A percentile compares a stretch with the other conserved stretches of the same genome.
phyloP scores from a whole-genome alignment of 116 monocot species.

The Papilionanthe hybrid region DNA sequence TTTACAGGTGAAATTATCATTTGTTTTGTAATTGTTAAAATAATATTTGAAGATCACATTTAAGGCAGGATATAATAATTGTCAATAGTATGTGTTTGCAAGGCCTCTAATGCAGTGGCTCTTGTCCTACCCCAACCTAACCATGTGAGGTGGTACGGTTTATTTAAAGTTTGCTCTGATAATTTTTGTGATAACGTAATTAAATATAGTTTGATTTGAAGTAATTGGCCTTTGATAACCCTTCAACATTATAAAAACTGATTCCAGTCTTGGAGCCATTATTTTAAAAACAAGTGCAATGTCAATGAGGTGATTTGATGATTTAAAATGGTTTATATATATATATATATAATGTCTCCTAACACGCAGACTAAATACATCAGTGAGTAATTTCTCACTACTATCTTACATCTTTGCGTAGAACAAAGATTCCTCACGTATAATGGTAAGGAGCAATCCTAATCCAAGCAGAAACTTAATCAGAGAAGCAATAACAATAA shows the following conservation, averaged over 20 bases:
- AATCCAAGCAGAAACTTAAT: no score
- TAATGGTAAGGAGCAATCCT: no score
- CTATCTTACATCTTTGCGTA: no score
- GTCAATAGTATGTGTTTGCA: background rate
- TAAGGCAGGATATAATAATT: background rate
- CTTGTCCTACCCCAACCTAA: background rate
- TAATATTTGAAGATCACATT: background rate
- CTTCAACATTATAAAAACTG: background rate
- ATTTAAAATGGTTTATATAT: background rate
- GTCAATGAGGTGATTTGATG: background rate
- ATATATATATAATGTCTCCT: no score
- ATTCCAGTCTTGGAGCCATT: background rate
- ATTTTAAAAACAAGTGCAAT: background rate
- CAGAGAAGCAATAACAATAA: no score
- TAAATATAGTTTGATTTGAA: background rate
- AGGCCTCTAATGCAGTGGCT: background rate
- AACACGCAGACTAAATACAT: no score
- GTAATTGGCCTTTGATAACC: background rate
- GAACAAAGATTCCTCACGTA: no score
- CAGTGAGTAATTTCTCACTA: no score
- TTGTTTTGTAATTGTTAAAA: slow-evolving; percentile 6
- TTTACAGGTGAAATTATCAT: slow-evolving; percentile 31
- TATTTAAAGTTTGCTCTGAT: background rate
- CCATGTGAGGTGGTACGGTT: background rate
- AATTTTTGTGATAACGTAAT: no score